Evolutionary conservation across 768 basidiomycete species (phyloP).

Genomic region (Fistulinella prunicolor): DNA sequence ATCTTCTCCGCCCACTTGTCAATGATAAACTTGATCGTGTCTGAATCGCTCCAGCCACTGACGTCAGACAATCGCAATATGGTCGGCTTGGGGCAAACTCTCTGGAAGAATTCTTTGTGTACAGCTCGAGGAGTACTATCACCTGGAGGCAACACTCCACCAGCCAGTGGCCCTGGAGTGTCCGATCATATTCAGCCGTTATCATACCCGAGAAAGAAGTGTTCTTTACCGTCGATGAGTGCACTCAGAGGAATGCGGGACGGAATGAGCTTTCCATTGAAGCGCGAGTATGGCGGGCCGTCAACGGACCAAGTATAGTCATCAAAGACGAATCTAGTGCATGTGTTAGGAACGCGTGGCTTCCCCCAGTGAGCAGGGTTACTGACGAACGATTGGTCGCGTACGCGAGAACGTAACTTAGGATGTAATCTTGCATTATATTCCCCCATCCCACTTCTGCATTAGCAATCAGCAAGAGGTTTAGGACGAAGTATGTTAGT

Average conservation of each 20-base stretch:
- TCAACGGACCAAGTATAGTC: constrained; percentile 42
- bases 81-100: constrained; percentile 39
- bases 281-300: constrained; percentile 35
- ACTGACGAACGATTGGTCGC: constrained; percentile 35
- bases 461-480: neutral
- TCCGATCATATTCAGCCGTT: neutral
- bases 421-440: constrained; percentile 37
- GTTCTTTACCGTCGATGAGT: constrained; percentile 35
- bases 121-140: constrained; percentile 37
- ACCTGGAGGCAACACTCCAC: constrained; percentile 35
- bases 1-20: constrained; percentile 40
- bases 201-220: neutral
- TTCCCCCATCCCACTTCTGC: constrained; percentile 38
- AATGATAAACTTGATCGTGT: constrained; percentile 31
- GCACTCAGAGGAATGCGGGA: constrained; percentile 42
- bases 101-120: constrained; percentile 35
- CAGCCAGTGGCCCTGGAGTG: constrained; percentile 38
- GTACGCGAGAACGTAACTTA: constrained; percentile 35
- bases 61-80: constrained; percentile 30
- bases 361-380: neutral
- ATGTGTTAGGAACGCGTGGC: neutral
- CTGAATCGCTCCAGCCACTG: constrained; percentile 23
- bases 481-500: neutral
- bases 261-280: constrained; percentile 36
- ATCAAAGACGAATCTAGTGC: constrained; percentile 35